Base-by-base conservation (phyloP, 139 green algal species). In the Prasinococcaceae sp. region DNA sequence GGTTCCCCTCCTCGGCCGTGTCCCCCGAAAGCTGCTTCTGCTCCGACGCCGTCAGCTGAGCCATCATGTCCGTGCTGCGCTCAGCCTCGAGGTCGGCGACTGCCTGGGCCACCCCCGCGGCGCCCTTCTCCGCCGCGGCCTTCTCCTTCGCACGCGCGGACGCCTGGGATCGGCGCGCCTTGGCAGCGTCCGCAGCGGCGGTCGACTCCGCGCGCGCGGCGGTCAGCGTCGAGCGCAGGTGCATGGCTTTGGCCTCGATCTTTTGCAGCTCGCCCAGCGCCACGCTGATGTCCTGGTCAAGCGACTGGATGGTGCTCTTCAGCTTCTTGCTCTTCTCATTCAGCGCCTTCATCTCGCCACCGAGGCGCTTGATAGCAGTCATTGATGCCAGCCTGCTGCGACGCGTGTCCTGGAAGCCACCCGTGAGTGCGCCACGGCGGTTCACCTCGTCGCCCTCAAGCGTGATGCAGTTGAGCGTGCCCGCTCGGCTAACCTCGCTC, bases 381-480 rank as follows among this genome's bases (percentile, higher is more conserved):
- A n/a, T n/a, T n/a, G 79, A 66, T 17, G 61, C 63, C 49, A 94
- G 37, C 14, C 41, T 30, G 20, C 46, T 74, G 6, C 53, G 66
- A 14, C 45, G 32, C 29, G 38, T 4, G 52, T 94, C 86, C 17
- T 78, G 60, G 58, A 73, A 84, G 14, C 86, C 86, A 10, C 86
- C 86, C 1, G 65, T 83, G 57, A 93, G 55, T 4, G 79, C 61
- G 40, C 85, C 85, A 44, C 76, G 77, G 40, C 74, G 80, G 61
- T 38, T 49, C 50, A 83, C 72, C 47, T 82, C 67, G 53, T 89
- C 80, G 4, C 88, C 88, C 10, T 93, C 76, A 50, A 94, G 68
- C 6, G 87, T 96, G 8, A 96, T 77, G 58, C 80, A 93, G 68
- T 93, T 74, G 1, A 94, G 61, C 12, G 73, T 51, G 12, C 36